phyloP scores from a whole-genome alignment of 2,329 filamentous ascomycete genomes.

The Trichoderma aggressivum region DNA sequence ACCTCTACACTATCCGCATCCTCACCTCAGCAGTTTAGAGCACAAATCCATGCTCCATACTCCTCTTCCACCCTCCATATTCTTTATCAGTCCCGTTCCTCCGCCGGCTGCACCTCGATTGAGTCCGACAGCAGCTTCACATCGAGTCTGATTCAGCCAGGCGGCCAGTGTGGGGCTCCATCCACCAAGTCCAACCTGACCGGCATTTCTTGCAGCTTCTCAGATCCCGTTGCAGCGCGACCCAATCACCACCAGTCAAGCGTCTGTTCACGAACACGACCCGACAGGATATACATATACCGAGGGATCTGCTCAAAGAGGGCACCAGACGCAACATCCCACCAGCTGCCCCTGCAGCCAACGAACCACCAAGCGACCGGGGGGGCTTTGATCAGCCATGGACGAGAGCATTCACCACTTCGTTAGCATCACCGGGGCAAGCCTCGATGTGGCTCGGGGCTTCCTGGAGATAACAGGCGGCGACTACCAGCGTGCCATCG shows the following conservation, averaged over 20 bases:
- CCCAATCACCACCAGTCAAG: background rate
- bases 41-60: background rate
- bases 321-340: background rate
- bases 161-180: conserved; percentile 7
- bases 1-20: background rate
- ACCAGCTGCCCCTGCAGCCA: background rate
- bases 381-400: conserved; percentile 42
- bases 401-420: conserved; percentile 76
- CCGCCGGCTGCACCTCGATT: background rate
- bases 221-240: background rate
- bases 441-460: conserved; percentile 69
- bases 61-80: background rate
- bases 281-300: background rate
- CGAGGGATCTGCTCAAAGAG: background rate
- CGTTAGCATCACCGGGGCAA: conserved; percentile 74
- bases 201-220: conserved; percentile 14
- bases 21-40: background rate
- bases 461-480: conserved; percentile 84
- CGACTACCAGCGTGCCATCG: conserved; percentile 80
- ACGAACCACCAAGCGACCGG: background rate
- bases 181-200: background rate
- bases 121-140: background rate
- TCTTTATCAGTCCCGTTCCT: background rate
- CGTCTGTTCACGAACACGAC: background rate
- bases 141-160: background rate